Percentiles rank a stretch among this genome's conserved stretches.
phyloP scores from a whole-genome alignment of 2,329 filamentous ascomycete genomes.

The Beauveria bassiana region DNA sequence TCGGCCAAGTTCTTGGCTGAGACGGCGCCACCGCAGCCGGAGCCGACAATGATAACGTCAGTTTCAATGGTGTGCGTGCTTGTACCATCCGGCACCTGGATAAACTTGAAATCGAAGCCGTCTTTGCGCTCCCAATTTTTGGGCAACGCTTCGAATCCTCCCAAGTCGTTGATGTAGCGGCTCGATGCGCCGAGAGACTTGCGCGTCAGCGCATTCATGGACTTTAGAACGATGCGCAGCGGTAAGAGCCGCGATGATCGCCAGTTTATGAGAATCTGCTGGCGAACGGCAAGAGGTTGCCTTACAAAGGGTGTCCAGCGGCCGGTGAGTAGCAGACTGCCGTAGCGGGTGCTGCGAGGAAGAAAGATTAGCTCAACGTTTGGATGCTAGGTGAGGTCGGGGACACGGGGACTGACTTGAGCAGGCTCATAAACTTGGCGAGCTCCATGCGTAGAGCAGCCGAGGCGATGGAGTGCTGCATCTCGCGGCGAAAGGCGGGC shows the following conservation, averaged over 20 bases:
- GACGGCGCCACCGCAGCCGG: conserved; percentile 78
- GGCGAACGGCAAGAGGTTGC: conserved; percentile 52
- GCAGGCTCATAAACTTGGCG: conserved; percentile 28
- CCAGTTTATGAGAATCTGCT: conserved; percentile 58
- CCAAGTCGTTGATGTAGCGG: conserved; percentile 44
- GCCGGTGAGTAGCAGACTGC: conserved; percentile 61
- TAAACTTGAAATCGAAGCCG: conserved; percentile 50
- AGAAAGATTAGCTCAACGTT: not conserved
- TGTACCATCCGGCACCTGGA: conserved; percentile 43
- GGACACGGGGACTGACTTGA: conserved; percentile 33
- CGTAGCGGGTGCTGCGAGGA: conserved; percentile 46
- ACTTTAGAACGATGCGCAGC: conserved; percentile 48
- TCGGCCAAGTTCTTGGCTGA: conserved; percentile 73
- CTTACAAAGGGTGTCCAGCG: conserved; percentile 53
- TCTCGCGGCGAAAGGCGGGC: conserved; percentile 42
- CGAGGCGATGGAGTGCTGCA: conserved; percentile 35
- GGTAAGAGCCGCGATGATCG: conserved; percentile 44
- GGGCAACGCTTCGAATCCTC: conserved; percentile 51
- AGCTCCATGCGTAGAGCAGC: conserved; percentile 31
- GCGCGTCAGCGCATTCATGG: conserved; percentile 46
- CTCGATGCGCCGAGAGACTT: conserved; percentile 49
- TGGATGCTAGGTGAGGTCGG: not conserved
- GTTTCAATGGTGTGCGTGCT: conserved; percentile 56
- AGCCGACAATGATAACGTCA: conserved; percentile 80
- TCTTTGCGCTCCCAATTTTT: conserved; percentile 37